Evolutionary conservation across 108 stramenopile species (phyloP).

Genomic region (Nitzschia sp.): DNA sequence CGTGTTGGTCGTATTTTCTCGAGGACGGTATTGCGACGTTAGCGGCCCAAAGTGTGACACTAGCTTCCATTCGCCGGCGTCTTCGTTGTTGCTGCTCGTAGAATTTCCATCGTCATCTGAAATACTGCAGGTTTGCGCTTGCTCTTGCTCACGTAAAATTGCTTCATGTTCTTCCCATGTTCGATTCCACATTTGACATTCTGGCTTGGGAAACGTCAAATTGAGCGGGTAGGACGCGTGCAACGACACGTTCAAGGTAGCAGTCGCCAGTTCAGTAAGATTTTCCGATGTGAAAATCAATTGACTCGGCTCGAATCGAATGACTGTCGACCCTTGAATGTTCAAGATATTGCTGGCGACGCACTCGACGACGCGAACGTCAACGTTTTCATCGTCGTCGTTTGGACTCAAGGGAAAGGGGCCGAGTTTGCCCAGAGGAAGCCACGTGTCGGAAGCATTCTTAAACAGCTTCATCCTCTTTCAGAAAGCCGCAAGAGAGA

Average conservation of each 20-base stretch:
- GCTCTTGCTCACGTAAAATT: too few relatives aligned
- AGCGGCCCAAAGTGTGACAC: background rate
- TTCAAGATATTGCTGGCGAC: background rate
- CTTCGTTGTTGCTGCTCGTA: background rate
- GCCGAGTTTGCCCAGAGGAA: background rate
- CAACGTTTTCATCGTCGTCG: background rate
- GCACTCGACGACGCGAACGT: background rate
- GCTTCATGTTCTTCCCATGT: background rate
- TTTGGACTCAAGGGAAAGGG: background rate
- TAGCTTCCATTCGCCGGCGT: background rate
- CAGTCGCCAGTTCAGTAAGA: background rate
- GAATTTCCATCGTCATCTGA: background rate
- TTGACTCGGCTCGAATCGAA: background rate
- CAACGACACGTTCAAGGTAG: background rate
- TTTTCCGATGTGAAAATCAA: background rate
- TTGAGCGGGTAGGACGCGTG: background rate
- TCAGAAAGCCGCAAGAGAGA: too few relatives aligned
- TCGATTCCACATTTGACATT: background rate
- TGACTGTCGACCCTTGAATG: background rate
- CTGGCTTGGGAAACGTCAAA: background rate
- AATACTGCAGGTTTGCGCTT: background rate
- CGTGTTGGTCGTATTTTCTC: background rate
- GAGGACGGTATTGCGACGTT: background rate
- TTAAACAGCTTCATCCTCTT: background rate
- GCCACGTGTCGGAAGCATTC: background rate